Conservation (phyloP, 2,329 filamentous ascomycete species). For the Penicillium olsonii region DNA sequence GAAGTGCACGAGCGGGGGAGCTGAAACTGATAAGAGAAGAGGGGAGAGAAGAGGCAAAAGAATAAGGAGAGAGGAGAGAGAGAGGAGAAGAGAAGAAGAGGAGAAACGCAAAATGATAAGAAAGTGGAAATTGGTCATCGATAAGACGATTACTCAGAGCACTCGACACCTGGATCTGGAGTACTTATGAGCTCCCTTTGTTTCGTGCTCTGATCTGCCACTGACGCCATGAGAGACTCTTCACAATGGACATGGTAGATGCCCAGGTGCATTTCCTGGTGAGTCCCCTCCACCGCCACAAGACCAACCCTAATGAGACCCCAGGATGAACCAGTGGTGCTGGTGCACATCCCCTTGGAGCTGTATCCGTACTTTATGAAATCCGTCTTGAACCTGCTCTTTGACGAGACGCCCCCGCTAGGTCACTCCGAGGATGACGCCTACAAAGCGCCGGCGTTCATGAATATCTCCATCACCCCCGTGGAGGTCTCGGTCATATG, state of each 20-base stretch:
- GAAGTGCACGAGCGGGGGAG: too few relatives aligned
- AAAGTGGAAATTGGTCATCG: too few relatives aligned
- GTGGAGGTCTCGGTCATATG: slow-evolving; percentile 93
- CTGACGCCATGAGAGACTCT: slow-evolving; percentile 17
- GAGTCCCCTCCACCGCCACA: slow-evolving; percentile 2
- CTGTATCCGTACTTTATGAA: slow-evolving; percentile 78
- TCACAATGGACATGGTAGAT: slow-evolving; percentile 28
- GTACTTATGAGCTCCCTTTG: not conserved
- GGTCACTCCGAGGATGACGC: slow-evolving; percentile 39
- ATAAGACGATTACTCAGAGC: too few relatives aligned
- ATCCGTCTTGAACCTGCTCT: slow-evolving; percentile 80
- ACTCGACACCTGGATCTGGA: too few relatives aligned
- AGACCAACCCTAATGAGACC: not conserved
- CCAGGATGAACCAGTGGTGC: slow-evolving; percentile 80
- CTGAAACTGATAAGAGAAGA: too few relatives aligned
- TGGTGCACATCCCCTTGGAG: slow-evolving; percentile 85
- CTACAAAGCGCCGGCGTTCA: slow-evolving; percentile 69
- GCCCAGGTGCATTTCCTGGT: slow-evolving; percentile 28
- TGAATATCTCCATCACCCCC: slow-evolving; percentile 91
- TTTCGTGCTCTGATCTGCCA: slow-evolving; percentile 7
- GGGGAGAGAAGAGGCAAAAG: not conserved
- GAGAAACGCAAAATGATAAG: not conserved
- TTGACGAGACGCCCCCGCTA: slow-evolving; percentile 57
- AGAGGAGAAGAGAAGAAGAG: slow-evolving; percentile 15
- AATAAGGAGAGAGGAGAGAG: slow-evolving; percentile 24